Evolutionary conservation across 1,139 yeast genomes (phyloP).

Genomic region (Yamadazyma membranifaciens): DNA sequence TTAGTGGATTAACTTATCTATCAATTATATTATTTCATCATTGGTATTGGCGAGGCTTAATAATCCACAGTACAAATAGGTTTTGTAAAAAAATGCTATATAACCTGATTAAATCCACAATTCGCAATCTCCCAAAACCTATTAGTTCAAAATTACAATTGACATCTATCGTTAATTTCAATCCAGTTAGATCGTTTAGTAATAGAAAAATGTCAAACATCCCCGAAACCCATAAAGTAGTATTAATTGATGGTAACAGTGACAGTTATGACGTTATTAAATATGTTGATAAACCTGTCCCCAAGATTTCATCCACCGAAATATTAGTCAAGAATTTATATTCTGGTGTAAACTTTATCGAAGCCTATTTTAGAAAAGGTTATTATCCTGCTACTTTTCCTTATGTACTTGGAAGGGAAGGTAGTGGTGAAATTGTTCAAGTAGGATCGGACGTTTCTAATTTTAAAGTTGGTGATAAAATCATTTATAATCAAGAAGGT

Average conservation of each 20-base stretch:
- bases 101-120: neutral
- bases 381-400: constrained; percentile 64
- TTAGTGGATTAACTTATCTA: no score
- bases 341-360: constrained; percentile 82
- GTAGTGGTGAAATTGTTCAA: constrained; percentile 70
- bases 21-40: no score
- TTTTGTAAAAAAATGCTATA: no score
- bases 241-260: constrained; percentile 54
- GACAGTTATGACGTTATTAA: constrained; percentile 36
- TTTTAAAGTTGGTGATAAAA: constrained; percentile 68
- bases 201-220: constrained; percentile 20
- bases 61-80: no score
- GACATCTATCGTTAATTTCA: neutral
- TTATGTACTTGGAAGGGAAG: constrained; percentile 76
- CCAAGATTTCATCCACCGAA: constrained; percentile 53
- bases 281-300: constrained; percentile 56
- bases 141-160: no score
- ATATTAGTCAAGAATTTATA: constrained; percentile 68
- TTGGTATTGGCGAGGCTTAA: no score
- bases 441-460: constrained; percentile 60
- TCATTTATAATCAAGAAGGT: constrained; percentile 51
- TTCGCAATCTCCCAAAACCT: neutral
- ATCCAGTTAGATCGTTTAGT: neutral
- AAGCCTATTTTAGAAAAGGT: constrained; percentile 78
- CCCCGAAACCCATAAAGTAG: constrained; percentile 60